A percentile compares a stretch with the other conserved stretches of the same genome.
phyloP scores from a whole-genome alignment of 2,329 filamentous ascomycete genomes.

The Didymella sp. region DNA sequence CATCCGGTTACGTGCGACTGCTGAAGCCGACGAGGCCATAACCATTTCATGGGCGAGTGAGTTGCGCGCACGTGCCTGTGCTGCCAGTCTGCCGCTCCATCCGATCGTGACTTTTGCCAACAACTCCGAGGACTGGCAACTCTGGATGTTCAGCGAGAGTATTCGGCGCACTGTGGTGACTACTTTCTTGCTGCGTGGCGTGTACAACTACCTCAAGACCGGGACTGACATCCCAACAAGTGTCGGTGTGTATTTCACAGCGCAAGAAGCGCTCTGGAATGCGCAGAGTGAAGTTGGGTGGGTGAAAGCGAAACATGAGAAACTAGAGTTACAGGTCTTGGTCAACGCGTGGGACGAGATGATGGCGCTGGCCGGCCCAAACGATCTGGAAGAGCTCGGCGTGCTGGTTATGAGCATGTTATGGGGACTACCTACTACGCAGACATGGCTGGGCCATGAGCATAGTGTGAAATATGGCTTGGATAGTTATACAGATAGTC shows the following conservation, averaged over 20 bases:
- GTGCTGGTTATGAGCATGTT: constrained; percentile 24
- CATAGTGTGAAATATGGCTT: not conserved
- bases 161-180: constrained; percentile 43
- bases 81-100: not conserved
- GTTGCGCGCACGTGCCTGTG: not conserved
- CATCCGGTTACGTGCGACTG: not conserved
- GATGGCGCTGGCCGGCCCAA: constrained; percentile 11
- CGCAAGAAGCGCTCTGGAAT: constrained; percentile 13
- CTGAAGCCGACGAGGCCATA: not conserved
- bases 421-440: constrained; percentile 15
- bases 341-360: not conserved
- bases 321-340: not conserved
- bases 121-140: not conserved
- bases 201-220: constrained; percentile 35
- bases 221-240: constrained; percentile 11
- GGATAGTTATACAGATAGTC: too few relatives aligned
- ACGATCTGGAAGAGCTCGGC: constrained; percentile 27
- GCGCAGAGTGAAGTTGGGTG: not conserved
- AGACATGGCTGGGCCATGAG: constrained; percentile 18
- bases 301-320: not conserved
- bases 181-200: constrained; percentile 37
- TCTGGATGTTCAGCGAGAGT: constrained; percentile 40
- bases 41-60: not conserved
- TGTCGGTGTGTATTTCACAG: constrained; percentile 16
- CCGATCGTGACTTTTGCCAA: not conserved